phyloP scores from a whole-genome alignment of 106 monocot species.

The Vanilla planifolia region DNA sequence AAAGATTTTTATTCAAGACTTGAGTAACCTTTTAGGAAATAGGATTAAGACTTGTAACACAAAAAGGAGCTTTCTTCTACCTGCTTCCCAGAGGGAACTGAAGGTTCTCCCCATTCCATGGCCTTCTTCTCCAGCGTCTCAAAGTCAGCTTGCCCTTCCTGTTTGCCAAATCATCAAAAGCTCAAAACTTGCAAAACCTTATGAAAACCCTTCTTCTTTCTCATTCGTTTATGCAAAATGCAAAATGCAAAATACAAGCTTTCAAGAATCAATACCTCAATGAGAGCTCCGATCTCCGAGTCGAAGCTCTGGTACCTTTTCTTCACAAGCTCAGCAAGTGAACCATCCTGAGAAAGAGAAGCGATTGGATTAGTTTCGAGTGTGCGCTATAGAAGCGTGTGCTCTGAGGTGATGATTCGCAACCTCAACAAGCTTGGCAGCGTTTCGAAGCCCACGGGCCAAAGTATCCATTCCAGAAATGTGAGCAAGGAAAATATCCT shows the following conservation, averaged over 20 bases:
- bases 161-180: not conserved
- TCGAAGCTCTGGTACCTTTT: conserved; percentile 88
- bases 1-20: not conserved
- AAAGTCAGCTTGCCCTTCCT: conserved; percentile 94
- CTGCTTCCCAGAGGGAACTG: conserved; percentile 91
- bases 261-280: no score
- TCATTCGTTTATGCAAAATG: no score
- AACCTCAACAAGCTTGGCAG: conserved; percentile 80
- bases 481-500: conserved; percentile 91
- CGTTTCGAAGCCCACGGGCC: conserved; percentile 97
- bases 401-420: no score
- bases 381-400: not conserved
- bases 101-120: conserved; percentile 80
- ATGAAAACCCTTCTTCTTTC: no score
- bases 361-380: not conserved
- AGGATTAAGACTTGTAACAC: not conserved
- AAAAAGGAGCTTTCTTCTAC: conserved; percentile 20
- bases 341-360: conserved; percentile 60
- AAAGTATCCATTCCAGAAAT: conserved; percentile 96
- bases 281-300: conserved; percentile 61
- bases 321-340: conserved; percentile 57
- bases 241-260: no score
- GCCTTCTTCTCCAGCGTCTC: conserved; percentile 88
- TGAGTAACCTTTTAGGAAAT: not conserved
- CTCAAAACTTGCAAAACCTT: no score